A percentile compares a stretch with the other conserved stretches of the same genome.
Conservation (phyloP, 2,329 filamentous ascomycete genomes). For the Microcyclospora pomicola region DNA sequence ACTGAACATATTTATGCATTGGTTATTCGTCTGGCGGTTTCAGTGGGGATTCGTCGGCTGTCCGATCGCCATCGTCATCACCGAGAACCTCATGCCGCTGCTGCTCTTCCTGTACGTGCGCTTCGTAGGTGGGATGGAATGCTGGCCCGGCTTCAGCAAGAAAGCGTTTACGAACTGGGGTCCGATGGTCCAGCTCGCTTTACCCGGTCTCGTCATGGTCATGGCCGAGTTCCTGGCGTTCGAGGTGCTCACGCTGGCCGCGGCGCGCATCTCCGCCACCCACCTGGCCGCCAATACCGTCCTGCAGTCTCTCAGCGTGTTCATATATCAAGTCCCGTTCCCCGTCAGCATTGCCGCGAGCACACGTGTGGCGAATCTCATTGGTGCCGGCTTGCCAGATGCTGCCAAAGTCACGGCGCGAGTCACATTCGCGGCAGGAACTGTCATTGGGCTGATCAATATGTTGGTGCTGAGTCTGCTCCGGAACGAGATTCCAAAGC, state of each 20-base stretch:
- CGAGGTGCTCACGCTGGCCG: conserved; percentile 73
- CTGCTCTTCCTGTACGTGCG: conserved; percentile 62
- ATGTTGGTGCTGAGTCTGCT: conserved; percentile 54
- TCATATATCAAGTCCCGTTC: conserved; percentile 87
- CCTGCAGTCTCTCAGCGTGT: conserved; percentile 59
- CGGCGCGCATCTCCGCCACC: conserved; percentile 64
- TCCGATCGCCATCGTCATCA: conserved; percentile 62
- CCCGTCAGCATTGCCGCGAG: conserved; percentile 77
- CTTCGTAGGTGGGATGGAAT: conserved; percentile 57
- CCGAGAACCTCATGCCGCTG: conserved; percentile 59
- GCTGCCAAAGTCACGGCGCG: conserved; percentile 69
- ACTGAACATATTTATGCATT: conserved; percentile 68
- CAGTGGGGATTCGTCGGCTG: conserved; percentile 61
- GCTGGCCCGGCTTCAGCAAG: conserved; percentile 67
- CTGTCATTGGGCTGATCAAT: conserved; percentile 67
- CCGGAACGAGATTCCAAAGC: conserved; percentile 57
- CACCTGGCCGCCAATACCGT: conserved; percentile 81
- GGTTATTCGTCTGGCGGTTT: conserved; percentile 60
- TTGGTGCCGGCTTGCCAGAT: conserved; percentile 69
- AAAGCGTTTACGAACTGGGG: conserved; percentile 61
- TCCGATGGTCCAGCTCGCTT: conserved; percentile 72
- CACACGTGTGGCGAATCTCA: conserved; percentile 81
- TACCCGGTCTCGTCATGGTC: conserved; percentile 87
- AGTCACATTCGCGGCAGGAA: conserved; percentile 55
- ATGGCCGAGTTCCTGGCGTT: conserved; percentile 80